Base-by-base conservation (phyloP, 371 early-diverging fungal species). In the Mortierella sp. region DNA sequence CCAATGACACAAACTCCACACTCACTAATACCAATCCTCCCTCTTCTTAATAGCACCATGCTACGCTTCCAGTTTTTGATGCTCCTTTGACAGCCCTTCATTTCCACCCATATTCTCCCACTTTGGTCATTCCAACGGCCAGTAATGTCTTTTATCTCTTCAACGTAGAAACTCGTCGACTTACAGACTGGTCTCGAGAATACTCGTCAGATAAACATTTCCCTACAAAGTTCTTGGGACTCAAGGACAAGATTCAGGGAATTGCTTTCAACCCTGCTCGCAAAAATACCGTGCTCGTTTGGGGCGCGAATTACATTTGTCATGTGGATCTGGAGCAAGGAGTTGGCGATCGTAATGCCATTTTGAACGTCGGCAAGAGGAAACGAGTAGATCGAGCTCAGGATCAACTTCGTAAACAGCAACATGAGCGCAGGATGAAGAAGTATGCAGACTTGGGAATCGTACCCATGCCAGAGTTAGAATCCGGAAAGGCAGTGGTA, bases 171-270 rank as follows among this genome's bases (percentile, higher is more conserved):
- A 75, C 83, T 22, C 84, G 87, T 26, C 87, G 88, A 23, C 81
- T 94, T 67, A 91, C 94, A 4, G 88, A 89, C 49, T 98, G 97
- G 97, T 94, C 96, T 22, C 84, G 87, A 61, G 83, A 86, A 72
- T 88, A 92, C 71, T 88, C 91, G 9, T 90, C 85, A 73, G 83
- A 86, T 56, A 71, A 84, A 51, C 68, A 71, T 29, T 85, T 94
- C 26, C 95, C 95, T 22, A 69, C 61, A 26, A 73, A 86, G 51
- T 90, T 95, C 76, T 70, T 86, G 62, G 70, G 85, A 15, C 82
- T 89, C 65, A 86, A 86, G 72, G 94, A 94, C 78, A 88, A 89
- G 65, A 89, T 95, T 32, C 86, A 89, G 26, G 96, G 95, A 8
- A 85, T 93, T 1, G 86, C 87, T n/a, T 89, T 90, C 64, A 92